Evolutionary conservation across 208 protist genomes (phyloP), one percentile per base, ranked within the genome.

Genomic region (Naegleria fowleri): DNA sequence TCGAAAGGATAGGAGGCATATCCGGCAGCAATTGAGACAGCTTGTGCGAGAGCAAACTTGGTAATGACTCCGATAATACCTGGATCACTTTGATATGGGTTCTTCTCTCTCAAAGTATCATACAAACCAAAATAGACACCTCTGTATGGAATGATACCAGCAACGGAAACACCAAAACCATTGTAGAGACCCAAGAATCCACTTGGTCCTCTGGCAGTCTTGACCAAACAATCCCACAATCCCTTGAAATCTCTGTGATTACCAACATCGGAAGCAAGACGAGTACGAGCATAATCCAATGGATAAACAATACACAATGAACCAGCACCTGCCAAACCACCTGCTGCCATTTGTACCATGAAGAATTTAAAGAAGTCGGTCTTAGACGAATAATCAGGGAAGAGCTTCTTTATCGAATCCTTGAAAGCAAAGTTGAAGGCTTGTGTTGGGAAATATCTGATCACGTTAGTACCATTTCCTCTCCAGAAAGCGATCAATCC

Each of bases 361-460:
- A 99, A 98, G 93, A 94, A 98, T 92, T 96, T 96, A 91, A 95
- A 94, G 91, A 96, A 96, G 55, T 97, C 94, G 40, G 83, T 94
- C 76, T 97, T 95, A 93, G 94, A 93, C 92, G 96, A 95, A 93
- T 93, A 96, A 92, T 97, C 97, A 38, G 94, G 93, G 93, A 99
- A 99, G 92, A 98, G 94, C 59, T 93, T 92, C 94, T 98, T 99
- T 95, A 98, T 97, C 88, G 93, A 92, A 90, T 99, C 98, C 95
- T 99, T 99, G 96, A 99, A 99, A 86, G 97, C 97, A 91, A 99
- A 98, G 97, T 99, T 99, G 86, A 99, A 95, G 39, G 98, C 98
- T 95, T 99, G 98, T 58, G 98, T 99, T 88, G 98, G 98, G 96
- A 99, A 98, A 96, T 99, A 99, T 90, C 98, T 97, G 90, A 99